A percentile compares a stretch with the other conserved stretches of the same genome.
phyloP scores from a whole-genome alignment of 2,329 filamentous ascomycete species.

The Phoma herbarum region DNA sequence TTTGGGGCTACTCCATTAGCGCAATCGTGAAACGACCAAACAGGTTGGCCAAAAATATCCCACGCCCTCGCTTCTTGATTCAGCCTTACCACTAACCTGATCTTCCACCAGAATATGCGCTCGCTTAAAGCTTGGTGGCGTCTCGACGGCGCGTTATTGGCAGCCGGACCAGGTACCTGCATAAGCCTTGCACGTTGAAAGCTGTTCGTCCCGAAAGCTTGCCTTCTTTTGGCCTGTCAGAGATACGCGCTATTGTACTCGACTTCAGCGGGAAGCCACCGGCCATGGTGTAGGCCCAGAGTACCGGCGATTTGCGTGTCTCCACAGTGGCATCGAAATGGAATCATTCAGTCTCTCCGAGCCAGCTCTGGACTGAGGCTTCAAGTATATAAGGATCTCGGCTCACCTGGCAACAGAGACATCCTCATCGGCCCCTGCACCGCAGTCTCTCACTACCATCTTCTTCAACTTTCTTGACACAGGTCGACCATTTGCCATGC shows the following conservation, averaged over 20 bases:
- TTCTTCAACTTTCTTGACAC: slow-evolving; percentile 9
- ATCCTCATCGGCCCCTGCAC: slow-evolving; percentile 18
- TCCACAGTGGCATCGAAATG: slow-evolving; percentile 11
- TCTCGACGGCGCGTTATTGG: slow-evolving; percentile 11
- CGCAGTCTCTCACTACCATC: slow-evolving; percentile 12
- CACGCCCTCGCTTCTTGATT: slow-evolving; percentile 23
- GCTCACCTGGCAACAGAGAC: slow-evolving; percentile 5
- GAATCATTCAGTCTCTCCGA: slow-evolving; percentile 8
- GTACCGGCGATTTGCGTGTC: slow-evolving; percentile 4
- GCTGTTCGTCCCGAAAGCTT: slow-evolving; percentile 9
- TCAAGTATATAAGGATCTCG: slow-evolving; percentile 18
- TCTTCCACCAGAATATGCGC: not conserved
- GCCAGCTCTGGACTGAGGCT: slow-evolving; percentile 1
- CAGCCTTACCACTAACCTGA: slow-evolving; percentile 17
- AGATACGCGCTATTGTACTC: slow-evolving; percentile 19
- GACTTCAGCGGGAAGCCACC: slow-evolving; percentile 18
- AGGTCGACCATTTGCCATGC: slow-evolving; percentile 26
- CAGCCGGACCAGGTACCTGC: slow-evolving; percentile 16
- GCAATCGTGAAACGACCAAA: slow-evolving; percentile 15
- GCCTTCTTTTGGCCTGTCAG: slow-evolving; percentile 8
- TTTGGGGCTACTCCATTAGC: slow-evolving; percentile 16
- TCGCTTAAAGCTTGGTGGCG: slow-evolving; percentile 11
- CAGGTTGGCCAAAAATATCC: slow-evolving; percentile 23
- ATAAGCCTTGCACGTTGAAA: slow-evolving; percentile 11
- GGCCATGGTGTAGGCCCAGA: slow-evolving; percentile 10